A percentile compares a stretch with the other conserved stretches of the same genome.
Evolutionary conservation across 139 green algal genomes (phyloP).

Genomic region (Chlamydomonas sp.): DNA sequence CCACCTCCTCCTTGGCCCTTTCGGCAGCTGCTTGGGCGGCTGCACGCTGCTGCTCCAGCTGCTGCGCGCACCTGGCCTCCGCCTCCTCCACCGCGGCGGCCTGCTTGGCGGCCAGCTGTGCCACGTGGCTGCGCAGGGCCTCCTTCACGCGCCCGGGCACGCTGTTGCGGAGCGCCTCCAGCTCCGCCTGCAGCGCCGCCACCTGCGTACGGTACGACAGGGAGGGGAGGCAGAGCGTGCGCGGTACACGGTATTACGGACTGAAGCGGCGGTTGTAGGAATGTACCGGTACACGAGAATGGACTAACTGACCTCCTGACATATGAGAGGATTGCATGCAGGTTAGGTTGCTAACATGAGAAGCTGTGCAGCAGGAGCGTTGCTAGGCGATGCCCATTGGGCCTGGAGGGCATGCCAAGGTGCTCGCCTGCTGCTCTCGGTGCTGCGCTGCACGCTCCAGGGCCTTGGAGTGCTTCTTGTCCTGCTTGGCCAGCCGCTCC

Average conservation of each 20-base stretch:
- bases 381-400: too few species aligned
- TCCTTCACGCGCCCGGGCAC: conserved; percentile 5
- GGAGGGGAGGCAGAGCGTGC: too few species aligned
- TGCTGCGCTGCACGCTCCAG: conserved; percentile 9
- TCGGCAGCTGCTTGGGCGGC: too few species aligned
- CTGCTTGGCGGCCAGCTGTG: neutral
- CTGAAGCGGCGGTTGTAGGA: too few species aligned
- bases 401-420: neutral
- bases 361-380: too few species aligned
- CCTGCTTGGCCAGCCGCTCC: conserved; percentile 31
- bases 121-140: conserved; percentile 2
- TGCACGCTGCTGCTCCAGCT: too few species aligned
- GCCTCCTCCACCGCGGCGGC: conserved; percentile 6
- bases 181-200: conserved; percentile 11
- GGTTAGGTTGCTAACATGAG: too few species aligned
- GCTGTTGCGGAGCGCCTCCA: conserved; percentile 18
- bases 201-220: neutral
- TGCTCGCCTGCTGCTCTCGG: neutral
- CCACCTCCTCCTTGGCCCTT: too few species aligned
- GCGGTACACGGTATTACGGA: too few species aligned
- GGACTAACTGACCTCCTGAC: too few species aligned
- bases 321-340: neutral
- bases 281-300: too few species aligned
- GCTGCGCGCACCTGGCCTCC: neutral
- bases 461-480: conserved; percentile 1